Base-by-base conservation (phyloP, 306 rosid genomes). In the Quercus cerris region DNA sequence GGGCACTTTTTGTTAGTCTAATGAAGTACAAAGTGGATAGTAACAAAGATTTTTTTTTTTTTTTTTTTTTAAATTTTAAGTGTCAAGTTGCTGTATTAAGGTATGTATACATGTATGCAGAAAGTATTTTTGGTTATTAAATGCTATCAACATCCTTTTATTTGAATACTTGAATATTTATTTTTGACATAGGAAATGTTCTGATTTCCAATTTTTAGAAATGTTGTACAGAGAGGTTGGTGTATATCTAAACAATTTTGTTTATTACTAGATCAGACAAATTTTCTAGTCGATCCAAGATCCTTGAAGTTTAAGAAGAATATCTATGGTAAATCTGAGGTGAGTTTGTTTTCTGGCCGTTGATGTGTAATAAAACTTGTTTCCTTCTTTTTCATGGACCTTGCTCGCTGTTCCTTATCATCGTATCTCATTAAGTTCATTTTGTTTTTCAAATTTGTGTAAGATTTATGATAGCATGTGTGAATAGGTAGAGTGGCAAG, bases 241-340 rank as follows among this genome's bases (percentile, higher is more conserved):
- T 83, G 64, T n/a, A 49, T 79, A 17, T 87, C 87, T 88, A 75
- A 94, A 54, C 74, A 54, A 4, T 78, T 30, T 81, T 77, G 31
- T 77, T 90, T 81, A 63, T 80, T 87, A 78, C 88, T 93, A 90
- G 97, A 90, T 84, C 93, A 88, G 93, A 84, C 74, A 18, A 81
- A 91, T 75, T 74, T 41, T 82, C 87, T 74, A 31, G 81, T 90
- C 76, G 85, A 86, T 80, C 98, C 99, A 72, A 86, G 81, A 86
- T 85, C 88, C 46, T 83, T 93, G 56, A 91, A 77, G 84, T 93
- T 93, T 74, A 86, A 79, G 86, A 95, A 87, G 91, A 93, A 95
- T 83, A 78, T 15, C 58, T 83, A 85, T 80, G 99, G 99, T 70
- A 93, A 93, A 83, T 94, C 99, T 23, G 95, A 91, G 98, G 99